Evolutionary conservation across 225 moss, liverwort and hornwort genomes (phyloP).

Genomic region (Anthoceros angustus): DNA sequence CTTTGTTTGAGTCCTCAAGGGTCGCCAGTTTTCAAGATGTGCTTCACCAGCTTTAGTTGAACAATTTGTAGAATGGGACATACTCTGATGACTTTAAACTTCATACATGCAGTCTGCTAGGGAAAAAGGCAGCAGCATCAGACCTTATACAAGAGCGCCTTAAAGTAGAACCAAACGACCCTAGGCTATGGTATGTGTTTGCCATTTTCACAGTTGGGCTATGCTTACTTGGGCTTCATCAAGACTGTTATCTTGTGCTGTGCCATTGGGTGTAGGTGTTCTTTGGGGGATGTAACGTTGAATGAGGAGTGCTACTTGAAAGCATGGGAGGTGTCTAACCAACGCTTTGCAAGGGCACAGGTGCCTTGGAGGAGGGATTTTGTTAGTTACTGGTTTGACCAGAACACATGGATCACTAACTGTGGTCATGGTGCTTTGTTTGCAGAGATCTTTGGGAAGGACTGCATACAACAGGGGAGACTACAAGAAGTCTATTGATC

Average conservation of each 20-base stretch:
- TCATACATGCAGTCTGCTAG: slow-evolving; percentile 49
- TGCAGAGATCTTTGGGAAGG: slow-evolving; percentile 80
- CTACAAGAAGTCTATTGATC: slow-evolving; percentile 51
- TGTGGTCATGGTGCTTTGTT: slow-evolving; percentile 4
- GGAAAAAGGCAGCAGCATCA: slow-evolving; percentile 86
- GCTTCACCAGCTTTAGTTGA: background rate
- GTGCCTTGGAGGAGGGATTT: slow-evolving; percentile 13
- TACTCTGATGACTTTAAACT: background rate
- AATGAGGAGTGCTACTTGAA: slow-evolving; percentile 71
- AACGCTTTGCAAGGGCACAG: slow-evolving; percentile 85
- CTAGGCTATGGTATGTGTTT: slow-evolving; percentile 67
- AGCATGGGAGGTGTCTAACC: slow-evolving; percentile 79
- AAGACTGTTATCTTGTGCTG: background rate
- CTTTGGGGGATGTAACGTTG: slow-evolving; percentile 80
- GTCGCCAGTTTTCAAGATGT: background rate
- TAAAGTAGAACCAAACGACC: slow-evolving; percentile 59
- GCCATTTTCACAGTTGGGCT: background rate
- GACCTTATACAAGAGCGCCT: slow-evolving; percentile 70
- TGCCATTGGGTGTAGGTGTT: slow-evolving; percentile 41
- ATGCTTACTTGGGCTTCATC: background rate
- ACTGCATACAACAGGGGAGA: slow-evolving; percentile 61
- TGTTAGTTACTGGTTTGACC: background rate
- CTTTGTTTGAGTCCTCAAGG: slow-evolving; percentile 1
- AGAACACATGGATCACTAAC: background rate
- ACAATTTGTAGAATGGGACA: slow-evolving; percentile 1